phyloP scores from a whole-genome alignment of 2,329 filamentous ascomycete genomes.

The Trichothecium sympodiale region DNA sequence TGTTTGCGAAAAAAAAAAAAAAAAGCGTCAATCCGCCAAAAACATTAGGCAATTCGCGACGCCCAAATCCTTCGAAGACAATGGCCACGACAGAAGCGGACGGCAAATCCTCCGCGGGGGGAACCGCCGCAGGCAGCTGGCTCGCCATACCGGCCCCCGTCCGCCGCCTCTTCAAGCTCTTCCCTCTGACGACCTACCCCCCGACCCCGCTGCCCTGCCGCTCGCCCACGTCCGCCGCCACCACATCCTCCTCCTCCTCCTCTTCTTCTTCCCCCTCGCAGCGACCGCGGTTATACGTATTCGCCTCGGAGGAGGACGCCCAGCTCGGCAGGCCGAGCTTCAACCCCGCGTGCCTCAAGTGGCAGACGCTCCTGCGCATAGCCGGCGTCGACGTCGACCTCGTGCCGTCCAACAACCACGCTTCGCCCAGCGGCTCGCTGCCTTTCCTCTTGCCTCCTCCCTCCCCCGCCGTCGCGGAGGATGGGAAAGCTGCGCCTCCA shows the following conservation, averaged over 20 bases:
- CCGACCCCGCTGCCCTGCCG: conserved; percentile 64
- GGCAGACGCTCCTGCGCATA: conserved; percentile 87
- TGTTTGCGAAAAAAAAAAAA: too few species aligned
- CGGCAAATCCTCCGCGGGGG: too few species aligned
- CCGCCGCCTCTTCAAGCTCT: conserved; percentile 71
- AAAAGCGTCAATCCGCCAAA: too few species aligned
- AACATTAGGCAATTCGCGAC: too few species aligned
- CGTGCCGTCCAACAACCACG: conserved; percentile 77
- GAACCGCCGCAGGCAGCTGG: conserved; percentile 16
- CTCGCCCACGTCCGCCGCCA: conserved; percentile 24
- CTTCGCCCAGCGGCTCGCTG: conserved; percentile 77
- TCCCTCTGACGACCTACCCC: conserved; percentile 68
- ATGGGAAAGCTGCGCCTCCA: conserved; percentile 34
- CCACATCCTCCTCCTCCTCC: neutral
- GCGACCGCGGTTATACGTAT: conserved; percentile 60
- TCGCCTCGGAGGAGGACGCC: conserved; percentile 53
- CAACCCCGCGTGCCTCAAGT: conserved; percentile 90
- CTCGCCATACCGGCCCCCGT: conserved; percentile 62
- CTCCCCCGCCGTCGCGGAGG: conserved; percentile 11
- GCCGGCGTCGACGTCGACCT: conserved; percentile 55
- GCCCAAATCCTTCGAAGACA: too few species aligned
- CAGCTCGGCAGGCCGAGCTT: conserved; percentile 57
- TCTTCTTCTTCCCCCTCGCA: conserved; percentile 11
- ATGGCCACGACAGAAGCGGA: too few species aligned
- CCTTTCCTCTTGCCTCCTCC: conserved; percentile 66